Conservation (phyloP, 2,329 filamentous ascomycete species). For the Neopestalotiopsis clavispora region DNA sequence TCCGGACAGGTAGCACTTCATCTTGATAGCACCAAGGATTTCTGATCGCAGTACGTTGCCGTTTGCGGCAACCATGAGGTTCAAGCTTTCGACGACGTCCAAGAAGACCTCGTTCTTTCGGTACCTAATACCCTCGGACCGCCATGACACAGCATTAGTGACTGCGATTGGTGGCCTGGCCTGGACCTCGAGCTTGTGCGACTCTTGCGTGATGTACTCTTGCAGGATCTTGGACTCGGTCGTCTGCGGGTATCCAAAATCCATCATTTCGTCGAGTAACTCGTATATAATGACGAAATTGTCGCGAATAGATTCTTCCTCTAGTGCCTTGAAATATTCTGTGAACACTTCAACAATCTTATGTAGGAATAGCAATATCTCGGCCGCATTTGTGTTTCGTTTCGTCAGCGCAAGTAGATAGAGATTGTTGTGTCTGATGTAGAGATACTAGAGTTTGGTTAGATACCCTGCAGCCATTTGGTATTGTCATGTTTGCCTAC, state of each 20-base stretch:
- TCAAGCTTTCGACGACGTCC: conserved; percentile 95
- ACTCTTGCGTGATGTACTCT: conserved; percentile 99
- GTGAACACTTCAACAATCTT: conserved; percentile 99
- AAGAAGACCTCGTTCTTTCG: conserved; percentile 99
- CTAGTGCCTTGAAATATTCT: conserved; percentile 98
- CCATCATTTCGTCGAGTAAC: conserved; percentile 99
- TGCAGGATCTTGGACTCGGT: conserved; percentile 98
- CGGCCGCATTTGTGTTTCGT: conserved; percentile 97
- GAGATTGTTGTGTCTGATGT: conserved; percentile 98
- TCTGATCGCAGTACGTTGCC: conserved; percentile 96
- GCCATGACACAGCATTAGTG: conserved; percentile 97
- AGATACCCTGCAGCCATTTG: background rate
- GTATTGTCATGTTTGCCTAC: conserved; percentile 54
- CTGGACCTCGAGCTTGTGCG: conserved; percentile 96
- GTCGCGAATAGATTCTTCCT: conserved; percentile 98
- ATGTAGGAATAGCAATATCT: conserved; percentile 97
- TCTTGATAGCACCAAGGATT: conserved; percentile 96
- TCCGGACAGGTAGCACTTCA: conserved; percentile 98
- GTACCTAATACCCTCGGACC: conserved; percentile 96
- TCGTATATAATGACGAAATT: conserved; percentile 99
- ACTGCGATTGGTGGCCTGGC: conserved; percentile 96
- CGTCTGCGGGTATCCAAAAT: conserved; percentile 98
- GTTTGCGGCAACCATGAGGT: conserved; percentile 90
- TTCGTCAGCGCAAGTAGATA: conserved; percentile 98
- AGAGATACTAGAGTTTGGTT: conserved; percentile 74